phyloP scores from a whole-genome alignment of 768 basidiomycete species.

The Termitomyces sp. region DNA sequence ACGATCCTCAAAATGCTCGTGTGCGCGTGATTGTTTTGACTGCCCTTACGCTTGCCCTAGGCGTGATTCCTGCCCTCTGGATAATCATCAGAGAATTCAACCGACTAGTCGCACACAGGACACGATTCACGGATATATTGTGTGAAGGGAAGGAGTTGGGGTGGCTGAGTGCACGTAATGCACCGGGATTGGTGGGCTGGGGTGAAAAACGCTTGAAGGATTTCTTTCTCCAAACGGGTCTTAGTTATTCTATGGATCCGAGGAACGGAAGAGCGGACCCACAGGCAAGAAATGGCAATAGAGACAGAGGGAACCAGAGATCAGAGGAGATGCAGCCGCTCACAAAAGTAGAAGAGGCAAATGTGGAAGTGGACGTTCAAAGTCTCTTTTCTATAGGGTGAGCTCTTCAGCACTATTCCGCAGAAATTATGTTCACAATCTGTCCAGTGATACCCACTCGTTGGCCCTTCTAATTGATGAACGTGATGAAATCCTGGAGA shows the following conservation, averaged over 20 bases:
- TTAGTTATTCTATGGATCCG: slow-evolving; percentile 56
- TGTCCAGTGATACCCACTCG: slow-evolving; percentile 60
- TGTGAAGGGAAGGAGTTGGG: slow-evolving; percentile 75
- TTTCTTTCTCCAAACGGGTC: slow-evolving; percentile 59
- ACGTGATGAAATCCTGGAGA: slow-evolving; percentile 74
- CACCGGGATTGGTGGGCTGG: slow-evolving; percentile 70
- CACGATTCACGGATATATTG: slow-evolving; percentile 58
- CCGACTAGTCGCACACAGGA: slow-evolving; percentile 49
- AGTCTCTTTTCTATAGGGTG: slow-evolving; percentile 77
- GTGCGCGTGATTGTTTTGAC: slow-evolving; percentile 69
- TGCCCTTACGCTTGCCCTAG: slow-evolving; percentile 59
- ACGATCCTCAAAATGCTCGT: slow-evolving; percentile 43
- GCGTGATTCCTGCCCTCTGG: slow-evolving; percentile 62
- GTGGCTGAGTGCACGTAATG: slow-evolving; percentile 62
- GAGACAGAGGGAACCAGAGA: slow-evolving; percentile 27
- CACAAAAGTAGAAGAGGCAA: slow-evolving; percentile 40
- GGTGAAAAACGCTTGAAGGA: slow-evolving; percentile 74
- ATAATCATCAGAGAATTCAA: slow-evolving; percentile 67
- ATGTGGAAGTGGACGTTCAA: slow-evolving; percentile 62
- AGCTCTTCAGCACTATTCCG: slow-evolving; percentile 17
- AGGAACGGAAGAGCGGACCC: slow-evolving; percentile 26
- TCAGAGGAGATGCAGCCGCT: slow-evolving; percentile 43
- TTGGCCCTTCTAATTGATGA: slow-evolving; percentile 72
- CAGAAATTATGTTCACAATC: slow-evolving; percentile 3
- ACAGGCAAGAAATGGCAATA: slow-evolving; percentile 30